These are phyloP conservation scores for Rhexocercosporidium sp. DNA, from an alignment of 2,329 filamentous ascomycete species.

Conservation along the genomic window DNA sequence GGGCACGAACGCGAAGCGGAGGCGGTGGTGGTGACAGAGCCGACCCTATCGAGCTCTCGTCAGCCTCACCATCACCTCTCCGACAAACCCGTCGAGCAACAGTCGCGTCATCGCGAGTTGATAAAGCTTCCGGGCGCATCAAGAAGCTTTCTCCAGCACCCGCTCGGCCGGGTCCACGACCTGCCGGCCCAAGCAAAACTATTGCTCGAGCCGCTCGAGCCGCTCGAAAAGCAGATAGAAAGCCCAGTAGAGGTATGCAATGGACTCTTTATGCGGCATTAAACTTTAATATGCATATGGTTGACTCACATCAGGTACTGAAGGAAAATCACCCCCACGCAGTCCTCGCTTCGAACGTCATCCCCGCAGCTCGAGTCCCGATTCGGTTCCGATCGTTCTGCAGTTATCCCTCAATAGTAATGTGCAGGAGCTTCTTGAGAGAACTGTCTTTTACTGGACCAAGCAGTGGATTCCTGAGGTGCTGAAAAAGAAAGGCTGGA, in stretches of 20 bases:
- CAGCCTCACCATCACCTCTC: neutral
- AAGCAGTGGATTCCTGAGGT: conserved; percentile 1
- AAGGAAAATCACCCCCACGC: too few relatives aligned
- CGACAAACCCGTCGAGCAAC: neutral
- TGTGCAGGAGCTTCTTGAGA: conserved; percentile 13
- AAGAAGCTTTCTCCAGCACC: neutral
- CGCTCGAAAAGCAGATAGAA: too few relatives aligned
- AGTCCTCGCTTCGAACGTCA: neutral
- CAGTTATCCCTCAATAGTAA: neutral
- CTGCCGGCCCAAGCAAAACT: neutral
- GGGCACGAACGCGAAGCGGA: neutral
- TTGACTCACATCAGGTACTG: too few relatives aligned
- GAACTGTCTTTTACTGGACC: conserved; percentile 14
- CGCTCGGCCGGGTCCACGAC: neutral
- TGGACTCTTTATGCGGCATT: too few relatives aligned
- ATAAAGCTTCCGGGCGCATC: neutral
- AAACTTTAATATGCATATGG: too few relatives aligned
- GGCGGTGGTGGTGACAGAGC: neutral
- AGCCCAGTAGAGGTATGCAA: too few relatives aligned
- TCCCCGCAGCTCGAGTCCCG: neutral
- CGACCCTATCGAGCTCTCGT: neutral
- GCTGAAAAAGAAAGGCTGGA: neutral
- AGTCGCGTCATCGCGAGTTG: neutral
- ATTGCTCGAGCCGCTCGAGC: neutral
- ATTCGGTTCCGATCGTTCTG: neutral